These are phyloP conservation scores for Karstenula rhodostoma DNA, from an alignment of 2,329 filamentous ascomycete genomes.

Conservation along the genomic window DNA sequence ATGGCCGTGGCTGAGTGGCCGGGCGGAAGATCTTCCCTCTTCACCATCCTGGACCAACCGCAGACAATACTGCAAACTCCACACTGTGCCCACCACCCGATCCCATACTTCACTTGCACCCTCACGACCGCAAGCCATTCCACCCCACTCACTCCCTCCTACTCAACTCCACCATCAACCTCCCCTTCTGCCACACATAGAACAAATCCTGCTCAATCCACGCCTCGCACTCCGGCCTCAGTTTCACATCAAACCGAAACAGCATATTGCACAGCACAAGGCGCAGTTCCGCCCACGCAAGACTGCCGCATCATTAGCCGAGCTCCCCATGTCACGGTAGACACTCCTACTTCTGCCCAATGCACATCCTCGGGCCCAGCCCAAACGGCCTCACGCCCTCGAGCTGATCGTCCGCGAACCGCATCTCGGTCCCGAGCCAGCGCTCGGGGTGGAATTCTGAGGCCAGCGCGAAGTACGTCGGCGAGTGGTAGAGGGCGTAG, in stretches of 20 bases:
- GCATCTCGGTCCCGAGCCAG: too few relatives aligned
- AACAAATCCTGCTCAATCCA: constrained; percentile 12
- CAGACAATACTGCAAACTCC: too few relatives aligned
- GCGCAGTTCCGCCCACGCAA: constrained; percentile 50
- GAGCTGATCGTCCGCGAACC: too few relatives aligned
- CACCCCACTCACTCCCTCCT: neutral
- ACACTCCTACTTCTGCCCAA: too few relatives aligned
- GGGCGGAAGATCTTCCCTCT: too few relatives aligned
- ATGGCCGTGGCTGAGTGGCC: too few relatives aligned
- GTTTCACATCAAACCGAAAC: constrained; percentile 48
- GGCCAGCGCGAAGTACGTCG: constrained; percentile 33
- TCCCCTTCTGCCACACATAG: constrained; percentile 12
- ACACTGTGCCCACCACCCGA: too few relatives aligned
- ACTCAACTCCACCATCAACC: constrained; percentile 1
- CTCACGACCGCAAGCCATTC: too few relatives aligned
- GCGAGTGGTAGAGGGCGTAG: constrained; percentile 25
- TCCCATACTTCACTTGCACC: too few relatives aligned
- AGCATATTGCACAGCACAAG: constrained; percentile 49
- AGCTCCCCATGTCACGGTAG: constrained; percentile 16
- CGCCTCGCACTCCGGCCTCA: constrained; percentile 12
- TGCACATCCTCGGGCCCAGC: too few relatives aligned
- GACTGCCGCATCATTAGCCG: constrained; percentile 6
- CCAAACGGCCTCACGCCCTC: too few relatives aligned
- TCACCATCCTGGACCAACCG: too few relatives aligned
- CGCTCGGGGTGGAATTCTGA: constrained; percentile 32